These are phyloP conservation scores for Saturnispora ahearnii DNA, from an alignment of 805 yeast genomes.

Conservation along the genomic window DNA sequence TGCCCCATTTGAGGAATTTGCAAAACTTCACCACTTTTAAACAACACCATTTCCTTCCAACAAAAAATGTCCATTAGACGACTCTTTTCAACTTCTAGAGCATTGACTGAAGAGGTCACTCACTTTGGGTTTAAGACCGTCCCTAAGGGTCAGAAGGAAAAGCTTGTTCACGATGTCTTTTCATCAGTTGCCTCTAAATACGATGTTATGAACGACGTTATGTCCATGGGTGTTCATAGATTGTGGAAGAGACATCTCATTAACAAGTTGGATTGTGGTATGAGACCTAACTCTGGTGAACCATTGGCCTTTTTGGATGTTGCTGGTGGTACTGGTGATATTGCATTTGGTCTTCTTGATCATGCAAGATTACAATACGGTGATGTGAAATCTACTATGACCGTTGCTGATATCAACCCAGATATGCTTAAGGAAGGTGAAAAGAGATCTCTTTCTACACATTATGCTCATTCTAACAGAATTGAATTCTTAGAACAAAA, in stretches of 20 bases:
- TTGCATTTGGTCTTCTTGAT: slow-evolving; percentile 89
- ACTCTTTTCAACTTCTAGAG: slow-evolving; percentile 4
- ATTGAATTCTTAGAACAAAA: slow-evolving; percentile 81
- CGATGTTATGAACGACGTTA: slow-evolving; percentile 96
- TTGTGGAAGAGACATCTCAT: slow-evolving; percentile 92
- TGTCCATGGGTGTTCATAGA: slow-evolving; percentile 93
- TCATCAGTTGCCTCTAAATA: slow-evolving; percentile 91
- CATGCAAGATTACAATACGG: slow-evolving; percentile 76
- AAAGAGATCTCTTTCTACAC: slow-evolving; percentile 50
- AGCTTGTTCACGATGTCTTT: slow-evolving; percentile 76
- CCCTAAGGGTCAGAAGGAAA: slow-evolving; percentile 69
- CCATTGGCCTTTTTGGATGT: slow-evolving; percentile 89
- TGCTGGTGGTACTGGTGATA: slow-evolving; percentile 98
- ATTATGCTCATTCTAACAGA: slow-evolving; percentile 61
- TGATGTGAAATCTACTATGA: slow-evolving; percentile 73
- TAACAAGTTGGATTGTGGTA: slow-evolving; percentile 82
- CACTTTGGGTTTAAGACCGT: slow-evolving; percentile 91
- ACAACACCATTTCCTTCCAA: background rate
- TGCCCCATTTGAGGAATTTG: background rate
- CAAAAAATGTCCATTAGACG: slow-evolving; percentile 5
- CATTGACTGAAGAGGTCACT: slow-evolving; percentile 32
- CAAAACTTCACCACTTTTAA: background rate
- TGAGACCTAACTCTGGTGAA: slow-evolving; percentile 66
- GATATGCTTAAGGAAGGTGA: slow-evolving; percentile 95
- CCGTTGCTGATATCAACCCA: slow-evolving; percentile 88